A percentile compares a stretch with the other conserved stretches of the same genome.
Evolutionary conservation across 352 stramenopile genomes (phyloP).

Genomic region (Peronospora belbahrii): DNA sequence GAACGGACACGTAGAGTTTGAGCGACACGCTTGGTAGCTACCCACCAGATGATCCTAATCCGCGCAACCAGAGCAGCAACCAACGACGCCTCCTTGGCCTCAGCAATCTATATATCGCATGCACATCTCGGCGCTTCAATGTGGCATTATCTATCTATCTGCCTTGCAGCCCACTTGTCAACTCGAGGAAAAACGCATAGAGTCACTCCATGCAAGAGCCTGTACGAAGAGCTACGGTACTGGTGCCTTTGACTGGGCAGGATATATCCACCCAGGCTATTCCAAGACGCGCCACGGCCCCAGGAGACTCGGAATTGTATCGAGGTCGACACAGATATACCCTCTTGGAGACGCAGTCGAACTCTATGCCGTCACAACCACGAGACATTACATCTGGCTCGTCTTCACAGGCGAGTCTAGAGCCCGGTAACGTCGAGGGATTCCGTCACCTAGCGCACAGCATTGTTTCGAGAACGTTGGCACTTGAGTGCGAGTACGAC

Average conservation of each 20-base stretch:
- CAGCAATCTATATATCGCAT: no score
- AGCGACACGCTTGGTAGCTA: conserved; percentile 4
- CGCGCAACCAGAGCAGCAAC: conserved; percentile 5
- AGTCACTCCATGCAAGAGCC: conserved; percentile 18
- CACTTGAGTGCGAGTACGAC: conserved; percentile 37
- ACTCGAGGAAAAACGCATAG: conserved; percentile 13
- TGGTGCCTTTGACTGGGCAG: conserved; percentile 5
- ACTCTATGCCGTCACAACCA: conserved; percentile 4
- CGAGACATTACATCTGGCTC: conserved; percentile 12
- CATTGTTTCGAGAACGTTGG: conserved; percentile 42
- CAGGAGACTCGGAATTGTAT: conserved; percentile 1
- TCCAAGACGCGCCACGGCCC: conserved; percentile 15
- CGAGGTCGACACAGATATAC: conserved; percentile 4
- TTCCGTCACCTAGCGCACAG: conserved; percentile 38
- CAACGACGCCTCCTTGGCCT: background rate
- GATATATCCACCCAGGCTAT: conserved; percentile 8
- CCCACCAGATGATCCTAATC: conserved; percentile 26
- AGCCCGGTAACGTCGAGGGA: conserved; percentile 21
- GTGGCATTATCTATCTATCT: background rate
- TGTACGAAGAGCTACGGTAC: conserved; percentile 20
- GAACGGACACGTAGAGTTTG: conserved; percentile 7
- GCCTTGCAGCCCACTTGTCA: conserved; percentile 12
- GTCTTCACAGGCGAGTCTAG: conserved; percentile 19
- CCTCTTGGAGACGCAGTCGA: conserved; percentile 4
- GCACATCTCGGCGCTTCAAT: conserved; percentile 11